Evolutionary conservation across 305 asterid species (phyloP).

Genomic region (Ajuga reptans): DNA sequence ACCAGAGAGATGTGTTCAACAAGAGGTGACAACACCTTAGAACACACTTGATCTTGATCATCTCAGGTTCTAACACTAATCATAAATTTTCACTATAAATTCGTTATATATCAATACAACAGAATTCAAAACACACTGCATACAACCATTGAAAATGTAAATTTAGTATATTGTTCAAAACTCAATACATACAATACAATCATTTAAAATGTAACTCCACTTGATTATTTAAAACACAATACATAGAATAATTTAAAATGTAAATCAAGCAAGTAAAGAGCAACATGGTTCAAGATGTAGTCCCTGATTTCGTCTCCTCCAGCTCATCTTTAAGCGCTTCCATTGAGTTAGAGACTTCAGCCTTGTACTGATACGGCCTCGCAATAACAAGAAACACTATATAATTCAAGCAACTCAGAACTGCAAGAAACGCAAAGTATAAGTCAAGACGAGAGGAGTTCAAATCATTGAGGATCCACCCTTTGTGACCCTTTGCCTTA

Average conservation of each 20-base stretch:
- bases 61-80: no score
- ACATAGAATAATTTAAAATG: no score
- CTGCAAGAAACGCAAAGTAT: constrained; percentile 45
- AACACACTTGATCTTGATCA: no score
- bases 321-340: constrained; percentile 35
- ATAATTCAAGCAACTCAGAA: constrained; percentile 36
- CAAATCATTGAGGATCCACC: constrained; percentile 53
- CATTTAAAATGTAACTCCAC: no score
- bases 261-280: not conserved
- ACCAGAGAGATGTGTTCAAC: no score
- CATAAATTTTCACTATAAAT: no score
- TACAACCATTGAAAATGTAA: no score
- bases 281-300: not conserved
- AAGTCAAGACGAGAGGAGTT: constrained; percentile 53
- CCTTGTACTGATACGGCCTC: constrained; percentile 41
- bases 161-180: no score
- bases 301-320: constrained; percentile 13
- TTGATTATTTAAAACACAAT: not conserved
- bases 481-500: constrained; percentile 32
- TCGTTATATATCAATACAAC: no score
- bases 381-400: constrained; percentile 31
- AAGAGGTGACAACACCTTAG: no score
- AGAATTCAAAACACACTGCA: not conserved
- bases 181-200: no score
- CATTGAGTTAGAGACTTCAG: constrained; percentile 52